phyloP scores from a whole-genome alignment of 176 grass and related monocot genomes.

The Phoenix roebelenii region DNA sequence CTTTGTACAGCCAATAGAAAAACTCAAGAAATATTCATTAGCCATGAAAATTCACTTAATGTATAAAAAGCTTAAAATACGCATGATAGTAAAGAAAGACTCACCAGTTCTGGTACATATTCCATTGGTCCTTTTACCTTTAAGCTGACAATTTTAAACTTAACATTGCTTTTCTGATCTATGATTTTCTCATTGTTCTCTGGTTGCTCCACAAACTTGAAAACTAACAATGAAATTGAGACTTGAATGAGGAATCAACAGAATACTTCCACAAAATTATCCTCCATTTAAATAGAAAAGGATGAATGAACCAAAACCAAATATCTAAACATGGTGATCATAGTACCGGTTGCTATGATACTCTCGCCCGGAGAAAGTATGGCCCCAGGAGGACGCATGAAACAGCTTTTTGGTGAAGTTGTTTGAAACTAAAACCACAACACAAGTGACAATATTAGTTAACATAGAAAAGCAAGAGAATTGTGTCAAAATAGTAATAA shows the following conservation, averaged over 20 bases:
- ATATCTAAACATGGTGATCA: background rate
- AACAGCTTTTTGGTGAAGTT: constrained; percentile 94
- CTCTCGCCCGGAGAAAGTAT: constrained; percentile 92
- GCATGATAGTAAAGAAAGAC: background rate
- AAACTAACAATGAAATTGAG: constrained; percentile 37
- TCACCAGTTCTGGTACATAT: constrained; percentile 84
- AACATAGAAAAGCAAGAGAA: too few species aligned
- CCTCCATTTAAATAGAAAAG: too few species aligned
- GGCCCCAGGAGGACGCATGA: constrained; percentile 95
- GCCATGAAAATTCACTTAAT: too few species aligned
- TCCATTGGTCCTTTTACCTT: constrained; percentile 97
- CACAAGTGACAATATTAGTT: too few species aligned
- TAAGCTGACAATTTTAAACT: constrained; percentile 99
- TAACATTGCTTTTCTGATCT: constrained; percentile 77
- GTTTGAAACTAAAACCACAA: constrained; percentile 81
- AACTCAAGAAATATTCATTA: too few species aligned
- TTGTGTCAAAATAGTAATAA: too few species aligned
- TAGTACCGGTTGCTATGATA: constrained; percentile 84
- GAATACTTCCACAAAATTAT: too few species aligned
- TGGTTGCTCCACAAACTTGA: constrained; percentile 98
- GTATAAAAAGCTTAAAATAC: too few species aligned
- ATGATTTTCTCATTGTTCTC: constrained; percentile 88
- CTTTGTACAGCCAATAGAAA: too few species aligned
- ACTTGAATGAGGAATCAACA: constrained; percentile 15
- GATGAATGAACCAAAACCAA: too few species aligned